A percentile compares a stretch with the other conserved stretches of the same genome.
These are phyloP conservation scores for Phialemonium atrogriseum DNA, from an alignment of 2,329 filamentous ascomycete species.

Conservation along the genomic window DNA sequence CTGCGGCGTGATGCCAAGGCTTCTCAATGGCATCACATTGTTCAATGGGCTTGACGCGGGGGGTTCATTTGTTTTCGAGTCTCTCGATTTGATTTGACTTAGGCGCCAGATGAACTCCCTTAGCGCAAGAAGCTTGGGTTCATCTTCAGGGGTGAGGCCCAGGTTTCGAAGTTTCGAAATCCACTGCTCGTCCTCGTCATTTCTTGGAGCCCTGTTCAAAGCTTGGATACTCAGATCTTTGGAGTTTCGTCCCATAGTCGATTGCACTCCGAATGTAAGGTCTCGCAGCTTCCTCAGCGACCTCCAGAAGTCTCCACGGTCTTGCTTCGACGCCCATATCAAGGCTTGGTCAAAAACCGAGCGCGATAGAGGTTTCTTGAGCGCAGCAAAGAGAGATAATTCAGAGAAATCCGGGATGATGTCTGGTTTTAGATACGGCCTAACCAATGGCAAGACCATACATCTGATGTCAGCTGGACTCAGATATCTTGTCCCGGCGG, in stretches of 20 bases:
- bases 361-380: slow-evolving; percentile 75
- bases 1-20: slow-evolving; percentile 70
- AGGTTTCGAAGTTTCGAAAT: slow-evolving; percentile 75
- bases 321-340: slow-evolving; percentile 74
- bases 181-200: slow-evolving; percentile 93
- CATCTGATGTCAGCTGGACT: slow-evolving; percentile 76
- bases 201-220: slow-evolving; percentile 59
- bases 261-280: slow-evolving; percentile 56
- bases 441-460: slow-evolving; percentile 71
- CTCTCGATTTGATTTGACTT: slow-evolving; percentile 60
- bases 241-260: slow-evolving; percentile 45
- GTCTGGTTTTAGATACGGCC: slow-evolving; percentile 70
- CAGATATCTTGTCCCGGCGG: slow-evolving; percentile 66
- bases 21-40: slow-evolving; percentile 65
- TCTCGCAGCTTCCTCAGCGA: slow-evolving; percentile 58
- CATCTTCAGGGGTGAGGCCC: slow-evolving; percentile 74
- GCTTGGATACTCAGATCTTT: slow-evolving; percentile 48
- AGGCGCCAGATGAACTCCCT: slow-evolving; percentile 88
- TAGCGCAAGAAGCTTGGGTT: slow-evolving; percentile 78
- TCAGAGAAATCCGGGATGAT: slow-evolving; percentile 62
- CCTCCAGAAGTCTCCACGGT: slow-evolving; percentile 84
- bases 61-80: slow-evolving; percentile 18
- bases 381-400: slow-evolving; percentile 64
- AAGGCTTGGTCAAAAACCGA: slow-evolving; percentile 78
- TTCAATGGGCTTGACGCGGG: slow-evolving; percentile 44